Conservation (phyloP, 2,329 filamentous ascomycete genomes). For the Microascus cirrosus region DNA sequence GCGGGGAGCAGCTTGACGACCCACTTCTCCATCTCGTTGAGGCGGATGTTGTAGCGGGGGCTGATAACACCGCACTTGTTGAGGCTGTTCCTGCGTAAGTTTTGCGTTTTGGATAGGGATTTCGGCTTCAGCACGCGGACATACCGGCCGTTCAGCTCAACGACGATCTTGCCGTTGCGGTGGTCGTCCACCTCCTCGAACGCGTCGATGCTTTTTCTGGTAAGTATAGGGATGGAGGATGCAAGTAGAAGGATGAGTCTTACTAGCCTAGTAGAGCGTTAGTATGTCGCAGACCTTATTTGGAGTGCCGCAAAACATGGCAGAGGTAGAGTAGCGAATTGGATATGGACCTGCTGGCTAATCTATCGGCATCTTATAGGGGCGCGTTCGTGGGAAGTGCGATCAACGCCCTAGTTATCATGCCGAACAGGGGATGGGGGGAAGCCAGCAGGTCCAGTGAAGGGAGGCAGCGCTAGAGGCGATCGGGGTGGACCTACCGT, state of each 20-base stretch:
- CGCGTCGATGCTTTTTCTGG: constrained; percentile 61
- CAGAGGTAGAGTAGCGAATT: constrained; percentile 59
- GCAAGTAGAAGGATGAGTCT: too few species aligned
- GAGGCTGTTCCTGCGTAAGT: constrained; percentile 32
- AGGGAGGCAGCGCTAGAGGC: neutral
- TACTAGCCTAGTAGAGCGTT: constrained; percentile 39
- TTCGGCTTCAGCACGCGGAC: constrained; percentile 6
- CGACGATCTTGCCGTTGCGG: constrained; percentile 98
- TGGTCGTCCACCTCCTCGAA: constrained; percentile 99
- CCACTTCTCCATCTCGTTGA: constrained; percentile 98
- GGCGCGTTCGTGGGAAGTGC: constrained; percentile 71
- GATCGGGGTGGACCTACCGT: constrained; percentile 74
- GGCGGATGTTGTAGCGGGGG: constrained; percentile 97
- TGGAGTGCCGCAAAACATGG: constrained; percentile 57
- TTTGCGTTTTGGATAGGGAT: neutral
- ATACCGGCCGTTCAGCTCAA: constrained; percentile 89
- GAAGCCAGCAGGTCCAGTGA: neutral
- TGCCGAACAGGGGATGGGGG: constrained; percentile 55
- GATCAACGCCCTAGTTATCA: constrained; percentile 99
- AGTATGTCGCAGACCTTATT: constrained; percentile 71
- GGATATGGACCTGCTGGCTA: constrained; percentile 78
- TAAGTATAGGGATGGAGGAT: too few species aligned
- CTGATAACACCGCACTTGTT: constrained; percentile 98
- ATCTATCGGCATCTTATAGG: constrained; percentile 99
- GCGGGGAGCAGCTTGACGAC: constrained; percentile 97